phyloP scores from a whole-genome alignment of 352 stramenopile genomes.

The Phytophthora palmivora region DNA sequence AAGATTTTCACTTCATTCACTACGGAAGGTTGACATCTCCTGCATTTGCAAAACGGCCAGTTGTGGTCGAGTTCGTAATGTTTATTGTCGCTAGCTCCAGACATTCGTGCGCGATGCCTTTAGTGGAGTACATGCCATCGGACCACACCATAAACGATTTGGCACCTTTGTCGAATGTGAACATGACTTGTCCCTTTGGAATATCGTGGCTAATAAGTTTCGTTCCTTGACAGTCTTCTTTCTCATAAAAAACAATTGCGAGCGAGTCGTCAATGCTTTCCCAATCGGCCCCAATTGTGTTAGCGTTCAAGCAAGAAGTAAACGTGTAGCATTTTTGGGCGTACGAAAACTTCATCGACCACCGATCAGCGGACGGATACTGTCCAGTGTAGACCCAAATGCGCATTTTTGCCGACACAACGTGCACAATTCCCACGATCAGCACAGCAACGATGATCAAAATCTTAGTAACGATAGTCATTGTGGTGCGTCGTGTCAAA shows the following conservation, averaged over 20 bases:
- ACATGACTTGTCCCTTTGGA: slow-evolving; percentile 22
- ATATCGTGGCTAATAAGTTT: slow-evolving; percentile 12
- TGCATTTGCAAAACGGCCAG: too few species aligned
- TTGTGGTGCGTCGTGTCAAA: background rate
- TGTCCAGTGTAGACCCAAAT: slow-evolving; percentile 18
- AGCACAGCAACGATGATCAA: background rate
- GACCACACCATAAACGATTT: slow-evolving; percentile 35
- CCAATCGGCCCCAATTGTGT: slow-evolving; percentile 22
- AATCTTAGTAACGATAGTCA: slow-evolving; percentile 4
- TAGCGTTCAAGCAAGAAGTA: slow-evolving; percentile 9
- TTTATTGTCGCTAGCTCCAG: slow-evolving; percentile 15
- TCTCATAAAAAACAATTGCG: slow-evolving; percentile 25
- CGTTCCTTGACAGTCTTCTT: too few species aligned
- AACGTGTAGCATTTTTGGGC: slow-evolving; percentile 34
- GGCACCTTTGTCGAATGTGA: slow-evolving; percentile 19
- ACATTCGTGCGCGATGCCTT: slow-evolving; percentile 22
- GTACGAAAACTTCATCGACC: slow-evolving; percentile 27
- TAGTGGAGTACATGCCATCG: slow-evolving; percentile 22
- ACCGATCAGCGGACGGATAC: slow-evolving; percentile 8
- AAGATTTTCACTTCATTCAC: too few species aligned
- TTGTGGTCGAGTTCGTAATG: too few species aligned
- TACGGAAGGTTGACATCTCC: too few species aligned
- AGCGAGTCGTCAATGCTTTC: slow-evolving; percentile 1
- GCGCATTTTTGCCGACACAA: slow-evolving; percentile 16
- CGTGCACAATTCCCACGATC: background rate